Evolutionary conservation across 371 early-diverging fungal species (phyloP).

Genomic region (Parasitella parasitica): DNA sequence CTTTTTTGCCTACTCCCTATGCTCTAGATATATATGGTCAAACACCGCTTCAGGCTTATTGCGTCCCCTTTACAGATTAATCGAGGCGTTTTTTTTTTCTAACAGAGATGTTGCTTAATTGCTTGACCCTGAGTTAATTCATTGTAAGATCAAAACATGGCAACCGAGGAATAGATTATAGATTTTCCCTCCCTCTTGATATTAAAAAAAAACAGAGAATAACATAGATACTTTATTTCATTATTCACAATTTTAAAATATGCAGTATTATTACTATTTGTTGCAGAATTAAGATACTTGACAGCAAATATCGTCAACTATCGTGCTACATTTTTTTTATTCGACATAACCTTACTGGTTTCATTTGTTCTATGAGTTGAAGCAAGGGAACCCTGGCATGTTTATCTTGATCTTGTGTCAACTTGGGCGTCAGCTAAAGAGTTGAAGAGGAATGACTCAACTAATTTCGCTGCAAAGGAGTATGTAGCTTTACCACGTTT

Average conservation of each 20-base stretch:
- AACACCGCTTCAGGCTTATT: background rate
- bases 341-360: background rate
- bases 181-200: too few species aligned
- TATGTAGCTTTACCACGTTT: background rate
- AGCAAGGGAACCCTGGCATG: too few species aligned
- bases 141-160: background rate
- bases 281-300: background rate
- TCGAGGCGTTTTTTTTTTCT: background rate
- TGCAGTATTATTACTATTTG: background rate
- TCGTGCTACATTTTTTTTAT: background rate
- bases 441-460: background rate
- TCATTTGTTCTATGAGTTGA: background rate
- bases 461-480: background rate
- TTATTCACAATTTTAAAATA: background rate
- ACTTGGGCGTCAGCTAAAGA: background rate
- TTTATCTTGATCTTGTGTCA: background rate
- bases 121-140: background rate
- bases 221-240: background rate
- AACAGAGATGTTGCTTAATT: background rate
- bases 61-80: background rate
- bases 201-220: too few species aligned
- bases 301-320: background rate
- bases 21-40: constrained; percentile 4
- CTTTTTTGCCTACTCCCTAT: background rate
- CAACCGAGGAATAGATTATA: too few species aligned